A percentile compares a stretch with the other conserved stretches of the same genome.
phyloP scores from a whole-genome alignment of 768 basidiomycete species.

The Auriscalpium microsporum region DNA sequence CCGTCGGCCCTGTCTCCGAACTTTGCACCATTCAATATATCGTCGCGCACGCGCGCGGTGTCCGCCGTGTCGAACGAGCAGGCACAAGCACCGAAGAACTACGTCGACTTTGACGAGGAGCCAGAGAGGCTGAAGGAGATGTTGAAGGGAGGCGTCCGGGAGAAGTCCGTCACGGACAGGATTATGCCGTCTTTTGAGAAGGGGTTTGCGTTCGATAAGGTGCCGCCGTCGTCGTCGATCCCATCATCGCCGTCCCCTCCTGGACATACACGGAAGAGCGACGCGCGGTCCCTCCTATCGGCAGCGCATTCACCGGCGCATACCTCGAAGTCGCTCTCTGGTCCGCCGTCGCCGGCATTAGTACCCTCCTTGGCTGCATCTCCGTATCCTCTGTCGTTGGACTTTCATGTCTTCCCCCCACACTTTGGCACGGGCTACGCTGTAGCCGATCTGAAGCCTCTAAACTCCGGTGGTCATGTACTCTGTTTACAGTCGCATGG shows the following conservation, averaged over 20 bases:
- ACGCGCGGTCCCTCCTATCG: conserved; percentile 37
- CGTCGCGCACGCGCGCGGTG: conserved; percentile 54
- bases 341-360: conserved; percentile 2
- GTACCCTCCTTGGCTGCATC: conserved; percentile 9
- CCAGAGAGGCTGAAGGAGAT: conserved; percentile 67
- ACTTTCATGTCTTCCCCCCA: conserved; percentile 39
- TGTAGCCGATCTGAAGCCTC: conserved; percentile 38
- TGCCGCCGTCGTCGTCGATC: not conserved
- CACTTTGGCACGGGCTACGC: conserved; percentile 29
- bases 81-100: conserved; percentile 70
- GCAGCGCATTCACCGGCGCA: conserved; percentile 24
- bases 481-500: conserved; percentile 57
- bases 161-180: conserved; percentile 26
- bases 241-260: conserved; percentile 16
- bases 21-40: conserved; percentile 41
- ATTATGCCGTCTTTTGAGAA: conserved; percentile 25
- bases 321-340: conserved; percentile 2
- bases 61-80: conserved; percentile 64
- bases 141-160: conserved; percentile 44
- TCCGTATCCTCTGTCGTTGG: conserved; percentile 13
- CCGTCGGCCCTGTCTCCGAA: conserved; percentile 4
- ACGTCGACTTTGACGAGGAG: conserved; percentile 78
- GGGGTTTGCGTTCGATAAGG: conserved; percentile 18
- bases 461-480: conserved; percentile 36
- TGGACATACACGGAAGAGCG: conserved; percentile 17